phyloP scores from a whole-genome alignment of 2,329 filamentous ascomycete species.

The Escovopsis sp. region DNA sequence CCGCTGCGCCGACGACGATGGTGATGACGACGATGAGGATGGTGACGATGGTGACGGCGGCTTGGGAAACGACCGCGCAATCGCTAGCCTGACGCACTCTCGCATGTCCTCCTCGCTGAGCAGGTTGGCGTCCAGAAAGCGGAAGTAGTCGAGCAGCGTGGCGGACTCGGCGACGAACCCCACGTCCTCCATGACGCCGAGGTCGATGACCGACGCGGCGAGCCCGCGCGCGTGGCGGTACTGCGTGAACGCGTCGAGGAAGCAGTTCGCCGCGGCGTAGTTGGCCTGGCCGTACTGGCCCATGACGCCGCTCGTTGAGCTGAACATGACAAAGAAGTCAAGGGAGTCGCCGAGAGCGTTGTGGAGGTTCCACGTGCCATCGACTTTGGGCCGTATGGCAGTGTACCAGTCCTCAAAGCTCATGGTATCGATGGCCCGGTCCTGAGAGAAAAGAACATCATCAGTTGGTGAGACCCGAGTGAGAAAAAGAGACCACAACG shows the following conservation, averaged over 20 bases:
- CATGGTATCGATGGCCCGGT: constrained; percentile 13
- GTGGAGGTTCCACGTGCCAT: constrained; percentile 19
- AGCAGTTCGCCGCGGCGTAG: constrained; percentile 26
- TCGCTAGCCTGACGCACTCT: not conserved
- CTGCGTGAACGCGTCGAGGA: constrained; percentile 20
- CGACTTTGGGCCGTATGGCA: constrained; percentile 13
- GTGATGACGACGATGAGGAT: too few relatives aligned
- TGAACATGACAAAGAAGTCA: constrained; percentile 20
- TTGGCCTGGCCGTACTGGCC: constrained; percentile 20
- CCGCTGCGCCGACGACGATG: not conserved
- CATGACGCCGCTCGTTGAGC: constrained; percentile 17
- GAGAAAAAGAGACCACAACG: not conserved
- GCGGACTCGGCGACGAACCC: constrained; percentile 16
- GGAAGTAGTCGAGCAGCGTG: not conserved
- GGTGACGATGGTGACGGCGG: too few relatives aligned
- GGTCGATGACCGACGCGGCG: constrained; percentile 16
- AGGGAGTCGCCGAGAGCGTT: constrained; percentile 6
- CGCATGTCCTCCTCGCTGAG: constrained; percentile 1
- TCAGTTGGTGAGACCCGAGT: too few relatives aligned
- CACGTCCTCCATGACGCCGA: constrained; percentile 19
- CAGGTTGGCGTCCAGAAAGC: constrained; percentile 1
- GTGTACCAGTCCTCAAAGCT: constrained; percentile 14
- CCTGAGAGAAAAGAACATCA: not conserved
- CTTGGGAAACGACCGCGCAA: not conserved
- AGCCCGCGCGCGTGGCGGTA: constrained; percentile 14